Conservation (phyloP, 345 rosid species). For the Luvunga scandens region DNA sequence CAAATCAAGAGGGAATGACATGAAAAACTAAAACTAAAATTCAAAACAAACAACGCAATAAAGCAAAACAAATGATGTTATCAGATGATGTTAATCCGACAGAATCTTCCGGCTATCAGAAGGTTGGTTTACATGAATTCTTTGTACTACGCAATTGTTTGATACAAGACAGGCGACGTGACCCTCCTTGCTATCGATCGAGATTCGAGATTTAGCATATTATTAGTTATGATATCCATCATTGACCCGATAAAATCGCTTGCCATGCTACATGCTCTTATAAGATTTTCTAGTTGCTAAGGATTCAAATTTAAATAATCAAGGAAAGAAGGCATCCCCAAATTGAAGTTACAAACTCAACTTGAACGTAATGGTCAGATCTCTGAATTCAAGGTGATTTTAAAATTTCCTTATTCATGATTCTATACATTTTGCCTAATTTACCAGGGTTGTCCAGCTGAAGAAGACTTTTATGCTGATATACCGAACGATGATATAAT, state of each 20-base stretch:
- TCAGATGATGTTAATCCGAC: slow-evolving; percentile 28
- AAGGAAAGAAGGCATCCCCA: not conserved
- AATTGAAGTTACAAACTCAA: not conserved
- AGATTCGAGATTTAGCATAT: too few species aligned
- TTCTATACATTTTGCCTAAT: not conserved
- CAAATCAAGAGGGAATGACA: too few species aligned
- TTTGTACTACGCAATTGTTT: not conserved
- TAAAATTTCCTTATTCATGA: not conserved
- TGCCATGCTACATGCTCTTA: not conserved
- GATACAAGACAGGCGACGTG: not conserved
- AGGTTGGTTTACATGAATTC: slow-evolving; percentile 32
- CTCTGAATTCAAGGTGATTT: not conserved
- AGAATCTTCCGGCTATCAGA: slow-evolving; percentile 43
- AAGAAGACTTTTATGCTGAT: slow-evolving; percentile 63
- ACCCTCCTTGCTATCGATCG: not conserved
- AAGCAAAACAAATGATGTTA: not conserved
- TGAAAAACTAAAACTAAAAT: too few species aligned
- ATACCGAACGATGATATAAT: slow-evolving; percentile 77
- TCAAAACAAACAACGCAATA: too few species aligned
- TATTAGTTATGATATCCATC: too few species aligned
- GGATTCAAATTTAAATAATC: not conserved
- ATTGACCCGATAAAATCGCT: not conserved
- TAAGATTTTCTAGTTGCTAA: not conserved
- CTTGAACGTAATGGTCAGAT: not conserved
- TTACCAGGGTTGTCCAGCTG: slow-evolving; percentile 39